Conservation (phyloP, 768 basidiomycete genomes). For the Boletus pseudo-olivaceus region DNA sequence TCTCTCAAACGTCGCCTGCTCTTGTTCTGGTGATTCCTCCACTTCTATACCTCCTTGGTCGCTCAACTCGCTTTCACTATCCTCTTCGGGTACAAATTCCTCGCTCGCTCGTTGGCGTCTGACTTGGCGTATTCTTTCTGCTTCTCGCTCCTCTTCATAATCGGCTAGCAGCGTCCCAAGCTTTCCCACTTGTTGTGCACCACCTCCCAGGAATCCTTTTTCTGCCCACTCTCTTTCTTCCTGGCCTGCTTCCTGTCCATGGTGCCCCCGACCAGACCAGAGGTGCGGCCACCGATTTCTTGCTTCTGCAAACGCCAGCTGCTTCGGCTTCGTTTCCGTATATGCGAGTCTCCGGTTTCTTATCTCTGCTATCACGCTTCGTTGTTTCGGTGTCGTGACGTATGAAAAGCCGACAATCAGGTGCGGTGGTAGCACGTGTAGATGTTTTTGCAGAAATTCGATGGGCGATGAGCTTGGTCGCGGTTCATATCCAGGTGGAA, state of each 20-base stretch:
- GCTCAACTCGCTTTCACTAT: slow-evolving; percentile 46
- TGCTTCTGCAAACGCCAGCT: slow-evolving; percentile 53
- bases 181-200: slow-evolving; percentile 61
- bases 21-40: slow-evolving; percentile 49
- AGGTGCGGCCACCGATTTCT: slow-evolving; percentile 60
- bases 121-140: slow-evolving; percentile 50
- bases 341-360: slow-evolving; percentile 73
- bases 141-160: slow-evolving; percentile 78
- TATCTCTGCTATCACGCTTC: slow-evolving; percentile 59
- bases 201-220: slow-evolving; percentile 55
- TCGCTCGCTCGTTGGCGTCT: slow-evolving; percentile 39
- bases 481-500: slow-evolving; percentile 57
- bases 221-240: slow-evolving; percentile 74
- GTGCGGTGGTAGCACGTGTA: slow-evolving; percentile 66
- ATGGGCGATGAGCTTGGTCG: slow-evolving; percentile 57
- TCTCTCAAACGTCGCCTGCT: slow-evolving; percentile 51
- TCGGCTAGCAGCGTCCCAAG: slow-evolving; percentile 60
- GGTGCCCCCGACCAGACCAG: slow-evolving; percentile 56
- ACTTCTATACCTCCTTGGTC: slow-evolving; percentile 27
- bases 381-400: slow-evolving; percentile 55
- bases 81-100: slow-evolving; percentile 56
- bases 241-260: slow-evolving; percentile 48
- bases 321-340: slow-evolving; percentile 48
- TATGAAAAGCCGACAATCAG: slow-evolving; percentile 44
- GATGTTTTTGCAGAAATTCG: slow-evolving; percentile 57